phyloP scores from a whole-genome alignment of 306 rosid species.

The Dalbergia cochinchinensis region DNA sequence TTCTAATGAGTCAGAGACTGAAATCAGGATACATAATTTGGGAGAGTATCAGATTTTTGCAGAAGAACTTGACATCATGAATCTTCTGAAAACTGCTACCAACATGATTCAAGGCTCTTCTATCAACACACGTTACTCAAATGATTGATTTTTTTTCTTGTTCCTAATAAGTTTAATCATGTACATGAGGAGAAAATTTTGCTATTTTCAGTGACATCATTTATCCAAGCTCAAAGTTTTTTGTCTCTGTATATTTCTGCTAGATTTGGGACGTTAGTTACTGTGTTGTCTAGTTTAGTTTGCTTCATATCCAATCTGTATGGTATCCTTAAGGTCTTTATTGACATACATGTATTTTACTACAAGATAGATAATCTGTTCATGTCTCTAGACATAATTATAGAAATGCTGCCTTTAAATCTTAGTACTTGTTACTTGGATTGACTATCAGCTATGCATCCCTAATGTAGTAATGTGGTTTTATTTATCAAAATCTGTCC shows the following conservation, averaged over 20 bases:
- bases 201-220: neutral
- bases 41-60: conserved; percentile 1
- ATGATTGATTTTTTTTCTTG: neutral
- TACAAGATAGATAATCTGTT: neutral
- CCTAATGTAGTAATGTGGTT: conserved; percentile 16
- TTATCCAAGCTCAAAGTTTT: neutral
- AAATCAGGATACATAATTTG: neutral
- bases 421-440: conserved; percentile 26
- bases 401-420: neutral
- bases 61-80: neutral
- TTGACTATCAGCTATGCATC: neutral
- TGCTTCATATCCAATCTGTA: neutral
- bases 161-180: neutral
- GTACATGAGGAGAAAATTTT: neutral
- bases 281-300: neutral
- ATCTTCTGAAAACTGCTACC: neutral
- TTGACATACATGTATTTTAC: neutral
- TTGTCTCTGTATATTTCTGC: neutral
- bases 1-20: neutral
- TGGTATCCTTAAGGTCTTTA: neutral
- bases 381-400: neutral
- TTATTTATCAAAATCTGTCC: conserved; percentile 22
- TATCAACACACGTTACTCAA: neutral
- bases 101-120: neutral
- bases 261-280: neutral